Evolutionary conservation across 331 rosid genomes (phyloP).

Genomic region (Saraca asoca): DNA sequence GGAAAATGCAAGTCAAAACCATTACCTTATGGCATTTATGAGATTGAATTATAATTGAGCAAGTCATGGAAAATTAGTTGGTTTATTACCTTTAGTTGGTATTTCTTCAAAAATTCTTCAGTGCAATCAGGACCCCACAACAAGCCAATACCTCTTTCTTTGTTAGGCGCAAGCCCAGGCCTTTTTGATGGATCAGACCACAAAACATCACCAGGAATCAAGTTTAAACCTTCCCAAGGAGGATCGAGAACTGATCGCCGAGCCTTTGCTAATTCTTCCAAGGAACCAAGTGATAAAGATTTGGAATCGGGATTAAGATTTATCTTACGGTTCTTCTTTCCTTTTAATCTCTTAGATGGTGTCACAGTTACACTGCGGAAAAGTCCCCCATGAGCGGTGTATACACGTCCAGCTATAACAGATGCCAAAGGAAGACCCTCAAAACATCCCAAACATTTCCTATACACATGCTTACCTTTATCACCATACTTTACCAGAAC

Average conservation of each 20-base stretch:
- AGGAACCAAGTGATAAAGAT: constrained; percentile 60
- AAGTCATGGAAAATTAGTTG: background rate
- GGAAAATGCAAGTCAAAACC: background rate
- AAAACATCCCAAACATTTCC: constrained; percentile 91
- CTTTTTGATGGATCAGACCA: constrained; percentile 91
- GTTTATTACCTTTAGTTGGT: constrained; percentile 61
- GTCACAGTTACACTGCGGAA: constrained; percentile 64
- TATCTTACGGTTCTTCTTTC: constrained; percentile 75
- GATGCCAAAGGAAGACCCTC: constrained; percentile 92
- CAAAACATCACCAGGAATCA: constrained; percentile 92
- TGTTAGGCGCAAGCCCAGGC: constrained; percentile 79
- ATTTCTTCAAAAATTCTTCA: constrained; percentile 72
- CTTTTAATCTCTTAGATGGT: constrained; percentile 69
- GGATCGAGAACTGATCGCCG: constrained; percentile 95
- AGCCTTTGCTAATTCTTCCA: constrained; percentile 74
- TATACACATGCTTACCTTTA: constrained; percentile 76
- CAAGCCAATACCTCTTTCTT: constrained; percentile 85
- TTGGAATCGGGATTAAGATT: constrained; percentile 47
- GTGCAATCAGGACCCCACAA: constrained; percentile 94
- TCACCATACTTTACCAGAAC: constrained; percentile 73
- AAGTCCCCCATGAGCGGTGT: constrained; percentile 91
- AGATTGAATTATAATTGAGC: background rate
- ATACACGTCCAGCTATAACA: constrained; percentile 66
- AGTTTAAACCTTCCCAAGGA: constrained; percentile 87
- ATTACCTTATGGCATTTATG: background rate